Evolutionary conservation across 495 filamentous ascomycete genomes (phyloP), one percentile per base, ranked within the genome.

Genomic region (Bombardia bombarda): DNA sequence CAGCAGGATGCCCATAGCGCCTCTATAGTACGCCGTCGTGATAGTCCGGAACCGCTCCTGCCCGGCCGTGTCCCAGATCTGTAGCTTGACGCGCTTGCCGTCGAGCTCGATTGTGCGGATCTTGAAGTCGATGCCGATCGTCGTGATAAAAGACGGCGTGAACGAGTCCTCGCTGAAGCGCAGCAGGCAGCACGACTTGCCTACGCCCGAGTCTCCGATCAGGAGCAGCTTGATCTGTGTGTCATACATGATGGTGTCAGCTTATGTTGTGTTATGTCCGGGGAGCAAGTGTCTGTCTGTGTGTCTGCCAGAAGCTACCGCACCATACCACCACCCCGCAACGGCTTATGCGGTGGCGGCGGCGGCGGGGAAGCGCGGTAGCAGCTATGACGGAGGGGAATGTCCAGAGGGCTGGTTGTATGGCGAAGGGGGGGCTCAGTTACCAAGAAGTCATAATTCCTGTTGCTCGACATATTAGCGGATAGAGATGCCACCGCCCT

Each of bases 91-190:
- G 38, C 90, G 74, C 80, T 98, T 98, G 49, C 90, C 90, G 59
- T 98, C 92, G 46, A 98, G 69, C 67, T 98, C 92, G 67, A 98
- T 98, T 44, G 92, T 98, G 36, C 92, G 79, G 55, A 98, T 98
- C 75, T 98, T 98, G 73, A 98, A 98, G 66, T 99, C 92, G 70
- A 99, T 99, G 44, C 92, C 92, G 66, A 99, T 97, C 38, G 92
- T 98, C 21, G 92, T 97, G 71, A 98, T 98, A 73, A 97, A 98
- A 48, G 89, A 95, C 25, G 92, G 92, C 23, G 83, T 98, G 70
- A 98, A 98, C 9, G 89, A 95, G 70, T 98, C 92, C 70, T 98
- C 92, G 64, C 89, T 95, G 72, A 98, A 98, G 55, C 92, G 87
- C 50, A 98, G 74, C 56, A 98, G 78, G 69, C 92, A 98, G 77